phyloP scores from a whole-genome alignment of 108 stramenopile species.

The Halocafeteria seosinensis region DNA sequence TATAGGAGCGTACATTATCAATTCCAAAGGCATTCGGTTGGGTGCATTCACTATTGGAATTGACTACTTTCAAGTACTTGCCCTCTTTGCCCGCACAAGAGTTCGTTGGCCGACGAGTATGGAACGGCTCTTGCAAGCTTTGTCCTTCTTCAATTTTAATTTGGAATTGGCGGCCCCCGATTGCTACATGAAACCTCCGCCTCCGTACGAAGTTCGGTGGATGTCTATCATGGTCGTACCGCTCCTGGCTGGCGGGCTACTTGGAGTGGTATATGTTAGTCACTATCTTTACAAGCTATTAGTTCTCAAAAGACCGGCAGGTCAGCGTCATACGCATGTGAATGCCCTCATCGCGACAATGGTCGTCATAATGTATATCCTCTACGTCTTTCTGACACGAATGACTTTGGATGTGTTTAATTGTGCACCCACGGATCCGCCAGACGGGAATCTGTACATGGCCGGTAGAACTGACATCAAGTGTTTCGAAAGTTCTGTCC shows the following conservation, averaged over 20 bases:
- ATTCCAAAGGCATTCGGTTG: slow-evolving; percentile 19
- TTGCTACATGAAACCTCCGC: slow-evolving; percentile 15
- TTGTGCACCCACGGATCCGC: slow-evolving; percentile 9
- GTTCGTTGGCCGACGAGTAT: slow-evolving; percentile 14
- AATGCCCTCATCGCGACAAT: not conserved
- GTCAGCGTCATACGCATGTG: not conserved
- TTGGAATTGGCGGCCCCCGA: slow-evolving; percentile 22
- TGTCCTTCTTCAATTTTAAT: slow-evolving; percentile 19
- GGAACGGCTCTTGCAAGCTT: slow-evolving; percentile 1
- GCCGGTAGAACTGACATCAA: too few species aligned
- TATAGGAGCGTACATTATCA: slow-evolving; percentile 10
- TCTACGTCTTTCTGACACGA: slow-evolving; percentile 16
- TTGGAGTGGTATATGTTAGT: not conserved
- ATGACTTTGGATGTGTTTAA: slow-evolving; percentile 21
- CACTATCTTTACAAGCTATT: slow-evolving; percentile 12
- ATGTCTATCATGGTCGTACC: not conserved
- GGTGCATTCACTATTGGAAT: slow-evolving; percentile 16
- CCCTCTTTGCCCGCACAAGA: slow-evolving; percentile 12
- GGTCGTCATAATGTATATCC: slow-evolving; percentile 13
- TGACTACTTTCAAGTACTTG: slow-evolving; percentile 24
- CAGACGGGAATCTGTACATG: slow-evolving; percentile 19
- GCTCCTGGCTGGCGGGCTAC: not conserved
- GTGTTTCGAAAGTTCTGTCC: too few species aligned
- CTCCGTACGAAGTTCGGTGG: slow-evolving; percentile 16
- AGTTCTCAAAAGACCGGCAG: not conserved